Evolutionary conservation across 169 alveolate species (phyloP), one percentile per base, ranked within the genome.

Genomic region (Cytauxzoon felis): DNA sequence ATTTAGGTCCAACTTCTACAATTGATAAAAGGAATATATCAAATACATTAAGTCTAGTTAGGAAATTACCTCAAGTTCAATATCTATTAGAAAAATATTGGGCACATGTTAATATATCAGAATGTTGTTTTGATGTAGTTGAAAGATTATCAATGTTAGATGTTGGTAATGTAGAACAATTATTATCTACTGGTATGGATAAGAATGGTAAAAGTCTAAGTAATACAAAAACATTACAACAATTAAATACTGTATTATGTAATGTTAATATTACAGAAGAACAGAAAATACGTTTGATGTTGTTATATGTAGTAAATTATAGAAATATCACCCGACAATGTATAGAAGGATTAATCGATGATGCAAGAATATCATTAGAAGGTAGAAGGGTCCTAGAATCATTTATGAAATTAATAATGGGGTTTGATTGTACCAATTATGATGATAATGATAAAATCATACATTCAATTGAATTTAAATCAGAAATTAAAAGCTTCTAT

Each of bases 21-120:
- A 47, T 71, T 3, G 26, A 40, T 18, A 66, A 72, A 19, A 66
- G 51, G 49, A 76, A 78, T 18, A 19, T 72, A 3, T 26, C 63
- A 24, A 52, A 53, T 19, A 88, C 92, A 6, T 40, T 87, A 43
- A 78, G 71, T n/a, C 85, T 78, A 30, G 71, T 89, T 29, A 29
- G 94, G 40, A 63, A 66, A 21, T 53, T 89, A 27, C 94, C 94
- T 8, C 73, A 89, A 49, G 56, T 76, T 18, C 92, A 88, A 68
- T 82, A 81, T 19, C 50, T 87, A 60, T 61, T 89, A 48, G 90
- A 88, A 21, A 79, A 79, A 58, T 89, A 87, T 58, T 89, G 93
- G 93, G 73, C 87, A 2, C 94, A 89, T 65, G 56, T 87, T 7
- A 59, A 80, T 26, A 52, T 89, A 40, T 81, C 87, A 18, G 87